phyloP scores from a whole-genome alignment of 768 basidiomycete genomes.

The Coprinopsis cinerea region DNA sequence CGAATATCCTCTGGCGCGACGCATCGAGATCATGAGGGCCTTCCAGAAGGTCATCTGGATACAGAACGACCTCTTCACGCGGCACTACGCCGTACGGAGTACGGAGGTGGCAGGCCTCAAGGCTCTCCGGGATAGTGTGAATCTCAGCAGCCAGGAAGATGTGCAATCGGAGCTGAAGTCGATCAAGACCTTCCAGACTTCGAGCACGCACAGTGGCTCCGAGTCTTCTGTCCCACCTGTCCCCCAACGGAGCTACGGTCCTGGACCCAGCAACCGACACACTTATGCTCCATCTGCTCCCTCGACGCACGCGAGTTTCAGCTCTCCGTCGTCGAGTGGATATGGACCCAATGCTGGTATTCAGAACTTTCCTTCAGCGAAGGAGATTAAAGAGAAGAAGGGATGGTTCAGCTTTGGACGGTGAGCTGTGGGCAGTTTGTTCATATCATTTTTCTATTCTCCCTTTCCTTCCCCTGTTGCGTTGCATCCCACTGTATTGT shows the following conservation, averaged over 20 bases:
- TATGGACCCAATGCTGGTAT: background rate
- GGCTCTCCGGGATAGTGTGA: background rate
- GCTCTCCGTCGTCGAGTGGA: background rate
- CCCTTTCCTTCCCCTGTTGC: background rate
- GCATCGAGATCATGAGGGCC: constrained; percentile 9
- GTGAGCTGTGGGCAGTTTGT: background rate
- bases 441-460: background rate
- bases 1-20: constrained; percentile 6
- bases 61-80: constrained; percentile 11
- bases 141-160: constrained; percentile 5
- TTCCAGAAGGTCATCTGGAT: constrained; percentile 12
- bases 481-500: background rate
- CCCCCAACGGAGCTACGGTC: background rate
- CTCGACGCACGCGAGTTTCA: no score
- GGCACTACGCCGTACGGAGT: constrained; percentile 9
- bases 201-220: background rate
- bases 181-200: background rate
- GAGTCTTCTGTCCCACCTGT: background rate
- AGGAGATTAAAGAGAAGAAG: constrained; percentile 3
- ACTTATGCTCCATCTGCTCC: no score
- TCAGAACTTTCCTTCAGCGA: background rate
- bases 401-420: constrained; percentile 3
- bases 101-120: constrained; percentile 10
- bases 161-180: background rate
- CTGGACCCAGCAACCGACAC: background rate